phyloP scores from a whole-genome alignment of 1,284 basidiomycete species.

The Gomphus sp. region DNA sequence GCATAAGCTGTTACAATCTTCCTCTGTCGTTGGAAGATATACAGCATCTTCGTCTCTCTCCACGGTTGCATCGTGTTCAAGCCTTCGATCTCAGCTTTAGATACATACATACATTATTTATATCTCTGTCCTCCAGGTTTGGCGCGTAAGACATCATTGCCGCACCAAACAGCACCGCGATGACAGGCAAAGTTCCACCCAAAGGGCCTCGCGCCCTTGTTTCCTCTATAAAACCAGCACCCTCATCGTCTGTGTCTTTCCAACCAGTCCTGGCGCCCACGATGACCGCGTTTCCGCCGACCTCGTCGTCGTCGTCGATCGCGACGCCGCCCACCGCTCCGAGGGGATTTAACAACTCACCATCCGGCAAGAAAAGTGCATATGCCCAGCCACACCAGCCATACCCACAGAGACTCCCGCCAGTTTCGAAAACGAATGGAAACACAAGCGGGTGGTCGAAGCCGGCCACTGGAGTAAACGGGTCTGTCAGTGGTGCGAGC shows the following conservation, averaged over 20 bases:
- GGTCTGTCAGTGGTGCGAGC: too few species aligned
- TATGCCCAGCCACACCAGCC: background rate
- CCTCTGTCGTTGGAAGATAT: too few species aligned
- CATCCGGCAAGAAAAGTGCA: background rate
- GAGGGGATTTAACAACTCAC: background rate
- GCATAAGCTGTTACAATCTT: too few species aligned
- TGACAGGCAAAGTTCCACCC: conserved; percentile 72
- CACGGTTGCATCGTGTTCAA: too few species aligned
- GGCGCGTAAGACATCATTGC: too few species aligned
- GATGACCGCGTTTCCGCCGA: background rate
- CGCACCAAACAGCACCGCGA: conserved; percentile 17
- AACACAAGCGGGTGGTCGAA: background rate
- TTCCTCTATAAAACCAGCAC: conserved; percentile 29
- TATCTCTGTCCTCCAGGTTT: too few species aligned
- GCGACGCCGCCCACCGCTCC: conserved; percentile 13
- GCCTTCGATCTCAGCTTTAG: too few species aligned
- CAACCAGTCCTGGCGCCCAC: background rate
- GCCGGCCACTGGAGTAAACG: too few species aligned
- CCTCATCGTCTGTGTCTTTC: conserved; percentile 21
- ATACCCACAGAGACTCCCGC: background rate
- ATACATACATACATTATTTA: too few species aligned
- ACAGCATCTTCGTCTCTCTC: too few species aligned
- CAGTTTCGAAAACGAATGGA: background rate
- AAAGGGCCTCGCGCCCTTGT: conserved; percentile 60
- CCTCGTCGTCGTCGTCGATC: background rate